Percentiles rank a stretch among this genome's conserved stretches.
Evolutionary conservation across 1,284 basidiomycete genomes (phyloP).

Genomic region (Fomitopsis palustris): DNA sequence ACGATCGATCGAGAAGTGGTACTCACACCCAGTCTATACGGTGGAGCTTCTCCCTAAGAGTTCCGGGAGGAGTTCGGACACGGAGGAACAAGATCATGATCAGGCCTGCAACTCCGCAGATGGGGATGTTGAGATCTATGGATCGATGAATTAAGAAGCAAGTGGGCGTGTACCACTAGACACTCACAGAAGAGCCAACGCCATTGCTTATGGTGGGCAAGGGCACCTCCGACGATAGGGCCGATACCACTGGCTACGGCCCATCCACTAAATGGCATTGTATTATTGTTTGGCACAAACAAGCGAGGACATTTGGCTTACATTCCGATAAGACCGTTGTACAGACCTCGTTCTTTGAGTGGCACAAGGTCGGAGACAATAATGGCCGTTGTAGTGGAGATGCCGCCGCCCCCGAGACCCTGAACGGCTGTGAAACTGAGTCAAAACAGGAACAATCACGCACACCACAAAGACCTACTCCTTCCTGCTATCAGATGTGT

Average conservation of each 20-base stretch:
- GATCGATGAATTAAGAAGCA: not conserved
- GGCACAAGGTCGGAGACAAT: slow-evolving; percentile 19
- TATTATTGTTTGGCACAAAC: not conserved
- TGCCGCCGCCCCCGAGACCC: slow-evolving; percentile 7
- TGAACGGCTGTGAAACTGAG: slow-evolving; percentile 2
- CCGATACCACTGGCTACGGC: slow-evolving; percentile 3
- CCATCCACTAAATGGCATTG: not conserved
- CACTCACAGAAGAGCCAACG: slow-evolving; percentile 24
- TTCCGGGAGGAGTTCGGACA: slow-evolving; percentile 25
- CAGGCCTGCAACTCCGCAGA: slow-evolving; percentile 15
- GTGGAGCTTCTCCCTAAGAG: slow-evolving; percentile 24
- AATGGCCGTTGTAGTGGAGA: slow-evolving; percentile 8
- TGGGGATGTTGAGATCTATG: slow-evolving; percentile 17
- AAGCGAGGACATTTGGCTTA: not conserved
- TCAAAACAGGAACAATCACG: not conserved
- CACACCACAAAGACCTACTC: slow-evolving; percentile 8
- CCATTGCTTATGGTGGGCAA: slow-evolving; percentile 16
- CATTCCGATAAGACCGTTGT: slow-evolving; percentile 16
- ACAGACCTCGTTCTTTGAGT: slow-evolving; percentile 16
- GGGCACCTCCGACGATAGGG: slow-evolving; percentile 11
- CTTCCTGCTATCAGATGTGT: slow-evolving; percentile 41
- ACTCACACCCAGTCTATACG: slow-evolving; percentile 37
- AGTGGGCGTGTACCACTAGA: too few species aligned
- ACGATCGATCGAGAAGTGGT: not conserved
- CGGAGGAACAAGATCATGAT: slow-evolving; percentile 17